These are phyloP conservation scores for Selenicereus undatus DNA, from an alignment of 148 eudicot genomes.

Conservation along the genomic window DNA sequence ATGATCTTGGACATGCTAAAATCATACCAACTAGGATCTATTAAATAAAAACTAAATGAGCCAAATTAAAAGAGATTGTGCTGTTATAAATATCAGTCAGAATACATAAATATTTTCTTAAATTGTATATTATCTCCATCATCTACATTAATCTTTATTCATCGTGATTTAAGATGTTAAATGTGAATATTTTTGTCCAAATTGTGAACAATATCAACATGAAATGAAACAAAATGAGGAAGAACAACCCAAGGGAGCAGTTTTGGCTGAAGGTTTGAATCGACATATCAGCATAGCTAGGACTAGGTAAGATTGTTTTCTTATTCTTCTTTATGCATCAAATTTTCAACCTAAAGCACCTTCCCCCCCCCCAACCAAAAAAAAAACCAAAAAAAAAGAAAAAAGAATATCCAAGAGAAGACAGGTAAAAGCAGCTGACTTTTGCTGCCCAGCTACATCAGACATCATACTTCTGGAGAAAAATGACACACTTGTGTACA, in stretches of 20 bases:
- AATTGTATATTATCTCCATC: neutral
- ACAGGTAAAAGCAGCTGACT: constrained; percentile 14
- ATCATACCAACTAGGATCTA: no score
- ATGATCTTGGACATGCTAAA: no score
- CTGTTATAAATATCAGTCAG: neutral
- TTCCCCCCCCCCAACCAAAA: no score
- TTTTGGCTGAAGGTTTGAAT: neutral
- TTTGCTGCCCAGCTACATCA: neutral
- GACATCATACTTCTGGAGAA: neutral
- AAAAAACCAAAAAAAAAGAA: no score
- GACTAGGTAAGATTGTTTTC: neutral
- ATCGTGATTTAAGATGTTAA: neutral
- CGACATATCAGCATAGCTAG: neutral
- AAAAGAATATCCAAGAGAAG: neutral
- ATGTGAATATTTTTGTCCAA: neutral
- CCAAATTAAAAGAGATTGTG: no score
- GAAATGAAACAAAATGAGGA: neutral
- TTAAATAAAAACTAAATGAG: no score
- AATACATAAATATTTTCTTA: neutral
- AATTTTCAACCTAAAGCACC: neutral
- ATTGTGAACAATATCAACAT: neutral
- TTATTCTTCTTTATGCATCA: neutral
- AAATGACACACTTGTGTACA: no score
- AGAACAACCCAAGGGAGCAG: neutral
- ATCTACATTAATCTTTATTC: neutral